Evolutionary conservation across 306 rosid species (phyloP).

Genomic region (Trifolium fragiferum): DNA sequence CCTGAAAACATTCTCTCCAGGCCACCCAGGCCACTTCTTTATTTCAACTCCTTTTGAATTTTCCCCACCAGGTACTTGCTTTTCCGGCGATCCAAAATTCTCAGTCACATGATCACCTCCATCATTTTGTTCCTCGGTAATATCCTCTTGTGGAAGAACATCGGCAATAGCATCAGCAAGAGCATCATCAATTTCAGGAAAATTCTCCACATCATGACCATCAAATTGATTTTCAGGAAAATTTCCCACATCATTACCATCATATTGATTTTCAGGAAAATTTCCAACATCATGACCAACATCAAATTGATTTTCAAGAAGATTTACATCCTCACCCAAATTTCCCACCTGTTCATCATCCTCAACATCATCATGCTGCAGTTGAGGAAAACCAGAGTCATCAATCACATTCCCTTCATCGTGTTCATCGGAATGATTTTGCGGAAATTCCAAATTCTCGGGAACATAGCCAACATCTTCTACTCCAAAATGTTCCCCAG

Average conservation of each 20-base stretch:
- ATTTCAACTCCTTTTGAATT: conserved; percentile 58
- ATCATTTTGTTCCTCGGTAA: conserved; percentile 50
- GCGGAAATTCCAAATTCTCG: conserved; percentile 46
- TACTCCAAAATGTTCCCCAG: conserved; percentile 54
- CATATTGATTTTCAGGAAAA: conserved; percentile 42
- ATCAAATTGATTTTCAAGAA: conserved; percentile 45
- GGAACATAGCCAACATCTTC: conserved; percentile 60
- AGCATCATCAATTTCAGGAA: conserved; percentile 36
- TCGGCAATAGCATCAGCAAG: conserved; percentile 24
- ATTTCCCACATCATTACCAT: conserved; percentile 43
- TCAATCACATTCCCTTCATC: conserved; percentile 54
- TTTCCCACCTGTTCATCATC: conserved; percentile 33
- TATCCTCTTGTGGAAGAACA: conserved; percentile 42
- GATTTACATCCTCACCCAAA: conserved; percentile 43
- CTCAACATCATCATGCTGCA: conserved; percentile 20
- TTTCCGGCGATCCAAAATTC: conserved; percentile 45
- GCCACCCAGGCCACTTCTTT: conserved; percentile 99
- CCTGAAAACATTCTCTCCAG: conserved; percentile 94
- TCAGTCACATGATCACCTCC: conserved; percentile 43
- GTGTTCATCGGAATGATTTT: conserved; percentile 45
- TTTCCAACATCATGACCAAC: conserved; percentile 45
- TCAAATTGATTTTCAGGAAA: conserved; percentile 41
- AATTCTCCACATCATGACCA: conserved; percentile 43
- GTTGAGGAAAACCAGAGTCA: conserved; percentile 44
- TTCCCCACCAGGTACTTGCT: conserved; percentile 43